A percentile compares a stretch with the other conserved stretches of the same genome.
These are phyloP conservation scores for Candida chauliodis DNA, from an alignment of 805 yeast genomes.

Conservation along the genomic window DNA sequence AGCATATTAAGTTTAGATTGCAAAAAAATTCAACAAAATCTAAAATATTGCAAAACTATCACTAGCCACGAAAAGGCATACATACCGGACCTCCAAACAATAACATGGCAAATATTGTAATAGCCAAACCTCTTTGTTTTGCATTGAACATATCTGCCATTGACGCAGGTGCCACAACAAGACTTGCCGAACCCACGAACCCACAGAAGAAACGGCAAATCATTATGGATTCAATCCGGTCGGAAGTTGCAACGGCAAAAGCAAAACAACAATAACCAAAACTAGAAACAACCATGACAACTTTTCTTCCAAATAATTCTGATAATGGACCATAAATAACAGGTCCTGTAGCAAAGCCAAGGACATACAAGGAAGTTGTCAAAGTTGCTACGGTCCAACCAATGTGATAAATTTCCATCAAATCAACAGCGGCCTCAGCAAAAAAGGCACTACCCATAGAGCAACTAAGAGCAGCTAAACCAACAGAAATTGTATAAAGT, in stretches of 20 bases:
- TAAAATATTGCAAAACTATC: background rate
- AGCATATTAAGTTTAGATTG: background rate
- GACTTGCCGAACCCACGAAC: slow-evolving; percentile 76
- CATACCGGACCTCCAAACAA: slow-evolving; percentile 68
- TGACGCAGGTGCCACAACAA: slow-evolving; percentile 67
- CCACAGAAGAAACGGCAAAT: slow-evolving; percentile 80
- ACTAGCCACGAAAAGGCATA: background rate
- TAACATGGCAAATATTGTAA: slow-evolving; percentile 65
- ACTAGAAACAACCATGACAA: slow-evolving; percentile 42
- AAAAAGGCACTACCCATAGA: slow-evolving; percentile 85
- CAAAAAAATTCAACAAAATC: background rate
- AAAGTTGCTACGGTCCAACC: slow-evolving; percentile 68
- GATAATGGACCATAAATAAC: slow-evolving; percentile 61
- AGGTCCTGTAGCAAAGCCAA: slow-evolving; percentile 94
- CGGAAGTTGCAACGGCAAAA: slow-evolving; percentile 71
- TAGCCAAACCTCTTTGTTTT: slow-evolving; percentile 68
- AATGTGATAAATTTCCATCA: slow-evolving; percentile 52
- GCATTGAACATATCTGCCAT: slow-evolving; percentile 79
- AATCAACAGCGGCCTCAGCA: slow-evolving; percentile 52
- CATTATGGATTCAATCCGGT: slow-evolving; percentile 73
- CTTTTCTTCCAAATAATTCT: slow-evolving; percentile 35
- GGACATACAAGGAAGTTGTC: slow-evolving; percentile 75
- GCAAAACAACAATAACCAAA: slow-evolving; percentile 37
- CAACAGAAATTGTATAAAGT: slow-evolving; percentile 23
- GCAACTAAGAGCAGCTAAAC: slow-evolving; percentile 35